Evolutionary conservation across 2,329 filamentous ascomycete genomes (phyloP).

Genomic region (Didymella keratinophila): DNA sequence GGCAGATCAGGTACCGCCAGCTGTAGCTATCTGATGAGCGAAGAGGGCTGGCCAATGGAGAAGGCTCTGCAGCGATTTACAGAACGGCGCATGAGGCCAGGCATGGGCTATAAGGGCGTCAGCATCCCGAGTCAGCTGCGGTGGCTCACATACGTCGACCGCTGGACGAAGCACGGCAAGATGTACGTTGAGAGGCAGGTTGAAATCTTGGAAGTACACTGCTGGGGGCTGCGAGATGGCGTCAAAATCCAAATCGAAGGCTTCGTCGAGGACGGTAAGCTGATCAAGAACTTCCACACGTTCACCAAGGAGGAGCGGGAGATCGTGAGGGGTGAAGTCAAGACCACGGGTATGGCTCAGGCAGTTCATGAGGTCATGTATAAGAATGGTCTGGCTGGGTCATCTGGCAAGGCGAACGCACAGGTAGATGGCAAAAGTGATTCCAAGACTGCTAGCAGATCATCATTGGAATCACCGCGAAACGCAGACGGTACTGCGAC

Average conservation of each 20-base stretch:
- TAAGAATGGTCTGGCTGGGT: slow-evolving; percentile 45
- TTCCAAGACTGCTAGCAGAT: slow-evolving; percentile 32
- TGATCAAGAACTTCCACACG: slow-evolving; percentile 82
- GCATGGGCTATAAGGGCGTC: slow-evolving; percentile 81
- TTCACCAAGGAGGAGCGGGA: slow-evolving; percentile 77
- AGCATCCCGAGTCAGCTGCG: slow-evolving; percentile 92
- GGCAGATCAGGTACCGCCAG: slow-evolving; percentile 88
- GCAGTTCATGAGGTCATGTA: slow-evolving; percentile 57
- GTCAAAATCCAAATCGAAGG: slow-evolving; percentile 89
- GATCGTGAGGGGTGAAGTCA: slow-evolving; percentile 66
- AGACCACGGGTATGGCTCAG: slow-evolving; percentile 53
- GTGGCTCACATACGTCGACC: slow-evolving; percentile 87
- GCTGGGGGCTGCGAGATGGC: slow-evolving; percentile 86
- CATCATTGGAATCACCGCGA: slow-evolving; percentile 26
- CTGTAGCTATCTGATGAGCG: slow-evolving; percentile 88
- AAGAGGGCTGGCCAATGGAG: slow-evolving; percentile 74
- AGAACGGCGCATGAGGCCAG: slow-evolving; percentile 83
- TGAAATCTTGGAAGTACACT: slow-evolving; percentile 86
- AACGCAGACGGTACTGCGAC: slow-evolving; percentile 28
- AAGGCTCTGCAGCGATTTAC: slow-evolving; percentile 76
- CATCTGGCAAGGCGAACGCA: slow-evolving; percentile 29
- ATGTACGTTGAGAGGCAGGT: slow-evolving; percentile 82
- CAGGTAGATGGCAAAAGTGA: slow-evolving; percentile 23
- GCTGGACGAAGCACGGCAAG: slow-evolving; percentile 80
- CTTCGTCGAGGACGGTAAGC: slow-evolving; percentile 86